These are phyloP conservation scores for Pezizomycotina sp. DNA, from an alignment of 2,329 filamentous ascomycete genomes.

Conservation along the genomic window DNA sequence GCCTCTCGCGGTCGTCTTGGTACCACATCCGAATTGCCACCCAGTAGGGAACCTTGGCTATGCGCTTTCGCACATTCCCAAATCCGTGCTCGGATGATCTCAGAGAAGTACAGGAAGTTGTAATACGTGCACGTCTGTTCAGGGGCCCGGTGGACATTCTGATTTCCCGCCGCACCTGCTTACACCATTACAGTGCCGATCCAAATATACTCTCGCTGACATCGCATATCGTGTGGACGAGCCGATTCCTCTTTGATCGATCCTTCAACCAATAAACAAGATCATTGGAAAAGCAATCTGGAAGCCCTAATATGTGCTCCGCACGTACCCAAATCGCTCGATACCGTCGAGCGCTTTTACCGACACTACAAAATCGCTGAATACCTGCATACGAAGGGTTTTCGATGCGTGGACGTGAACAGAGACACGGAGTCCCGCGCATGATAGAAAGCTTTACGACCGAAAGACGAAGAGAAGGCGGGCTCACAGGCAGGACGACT, in stretches of 20 bases:
- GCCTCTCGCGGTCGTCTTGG: slow-evolving; percentile 67
- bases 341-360: too few species aligned
- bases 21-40: slow-evolving; percentile 71
- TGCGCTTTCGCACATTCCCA: slow-evolving; percentile 63
- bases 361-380: slow-evolving; percentile 63
- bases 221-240: slow-evolving; percentile 68
- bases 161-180: slow-evolving; percentile 79
- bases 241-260: slow-evolving; percentile 91
- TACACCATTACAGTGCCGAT: slow-evolving; percentile 68
- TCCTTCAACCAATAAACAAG: slow-evolving; percentile 77
- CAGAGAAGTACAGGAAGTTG: slow-evolving; percentile 57
- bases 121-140: slow-evolving; percentile 76
- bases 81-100: slow-evolving; percentile 70
- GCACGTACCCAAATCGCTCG: slow-evolving; percentile 77
- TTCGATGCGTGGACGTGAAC: slow-evolving; percentile 71
- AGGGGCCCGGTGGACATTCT: slow-evolving; percentile 69
- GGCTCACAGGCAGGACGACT: slow-evolving; percentile 30
- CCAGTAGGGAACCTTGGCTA: slow-evolving; percentile 76
- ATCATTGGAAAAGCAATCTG: slow-evolving; percentile 58
- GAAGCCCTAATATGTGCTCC: slow-evolving; percentile 84
- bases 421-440: slow-evolving; percentile 68
- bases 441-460: slow-evolving; percentile 58
- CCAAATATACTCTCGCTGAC: slow-evolving; percentile 89
- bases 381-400: slow-evolving; percentile 68
- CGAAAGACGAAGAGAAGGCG: slow-evolving; percentile 24